Evolutionary conservation across 164 flowering plant genomes (phyloP), one percentile per base, ranked within the genome.

Genomic region (Stephania cephalantha): DNA sequence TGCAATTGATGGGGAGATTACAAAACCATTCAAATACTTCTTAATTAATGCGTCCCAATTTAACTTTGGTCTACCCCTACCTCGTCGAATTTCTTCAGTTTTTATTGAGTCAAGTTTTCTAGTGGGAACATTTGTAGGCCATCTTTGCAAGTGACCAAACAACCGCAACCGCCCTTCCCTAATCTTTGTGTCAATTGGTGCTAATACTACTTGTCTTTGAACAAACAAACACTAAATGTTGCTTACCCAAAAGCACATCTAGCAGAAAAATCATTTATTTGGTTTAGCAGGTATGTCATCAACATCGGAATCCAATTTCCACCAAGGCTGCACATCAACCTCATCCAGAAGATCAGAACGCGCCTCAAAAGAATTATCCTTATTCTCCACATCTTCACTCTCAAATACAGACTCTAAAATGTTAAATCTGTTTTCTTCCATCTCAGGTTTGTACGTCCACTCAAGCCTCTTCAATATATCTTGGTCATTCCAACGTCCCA

Each of bases 401-500:
- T 77, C 82, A 73, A 63, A 76, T 76, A 63, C 83, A 46, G 76
- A 69, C 45, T 73, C 83, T 71, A 76, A 80, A 72, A 50, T 46
- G 42, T 50, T 78, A 76, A n/a, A 18, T 7, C 44, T 69, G 29
- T 76, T 68, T 29, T 70, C 82, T 71, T 84, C 86, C 76, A 55
- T 74, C 63, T 83, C 88, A 4, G 91, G 87, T 71, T 85, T 77
- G 73, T 90, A 93, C 3, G 85, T 83, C 99, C 99, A 93, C 81
- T 95, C 99, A 81, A 95, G 81, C 30, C 78, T 85, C 83, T 87
- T 86, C 82, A 90, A 84, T 8, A 89, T 78, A 74, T 89, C 94
- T n/a, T 85, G 85, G 74, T 95, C 98, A 80, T 86, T 89, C 99
- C 97, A 93, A 69, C 79, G 77, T 71, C 93, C 94, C 67, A 87